Conservation (phyloP, 805 yeast species). For the Clavispora santaluciae region DNA sequence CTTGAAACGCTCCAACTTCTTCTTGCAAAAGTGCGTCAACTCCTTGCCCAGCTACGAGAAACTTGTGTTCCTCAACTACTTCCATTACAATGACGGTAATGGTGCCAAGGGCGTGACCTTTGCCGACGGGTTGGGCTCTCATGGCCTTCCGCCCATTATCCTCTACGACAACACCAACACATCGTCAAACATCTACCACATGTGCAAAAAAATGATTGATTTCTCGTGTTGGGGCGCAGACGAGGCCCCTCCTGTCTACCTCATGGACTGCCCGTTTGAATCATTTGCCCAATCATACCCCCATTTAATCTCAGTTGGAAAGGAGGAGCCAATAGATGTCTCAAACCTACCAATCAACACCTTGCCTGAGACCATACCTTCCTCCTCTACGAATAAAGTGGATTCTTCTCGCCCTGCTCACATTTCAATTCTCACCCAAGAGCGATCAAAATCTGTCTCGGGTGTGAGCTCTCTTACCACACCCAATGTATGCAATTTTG, state of each 20-base stretch:
- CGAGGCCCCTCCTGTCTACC: slow-evolving; percentile 31
- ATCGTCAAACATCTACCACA: slow-evolving; percentile 39
- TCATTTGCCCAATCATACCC: slow-evolving; percentile 25
- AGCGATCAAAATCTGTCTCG: slow-evolving; percentile 1
- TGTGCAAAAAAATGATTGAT: slow-evolving; percentile 45
- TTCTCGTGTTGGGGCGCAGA: slow-evolving; percentile 20
- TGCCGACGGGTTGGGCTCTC: slow-evolving; percentile 11
- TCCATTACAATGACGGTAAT: slow-evolving; percentile 14
- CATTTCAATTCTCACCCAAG: neutral
- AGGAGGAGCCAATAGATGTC: slow-evolving; percentile 9
- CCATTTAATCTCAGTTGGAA: slow-evolving; percentile 16
- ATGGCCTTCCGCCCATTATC: slow-evolving; percentile 36
- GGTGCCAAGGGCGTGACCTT: slow-evolving; percentile 1
- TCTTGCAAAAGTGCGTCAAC: slow-evolving; percentile 55
- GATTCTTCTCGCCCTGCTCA: neutral
- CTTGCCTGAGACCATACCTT: neutral
- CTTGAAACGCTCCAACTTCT: slow-evolving; percentile 68
- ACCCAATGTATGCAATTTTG: slow-evolving; percentile 48
- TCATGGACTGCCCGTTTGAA: slow-evolving; percentile 40
- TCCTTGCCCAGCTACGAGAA: slow-evolving; percentile 55
- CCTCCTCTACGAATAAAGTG: neutral
- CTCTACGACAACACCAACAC: slow-evolving; percentile 47
- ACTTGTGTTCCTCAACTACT: slow-evolving; percentile 32
- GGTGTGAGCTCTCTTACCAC: slow-evolving; percentile 12
- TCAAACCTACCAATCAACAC: neutral